These are phyloP conservation scores for Blastocystis sp. DNA, from an alignment of 352 stramenopile species.

Conservation along the genomic window DNA sequence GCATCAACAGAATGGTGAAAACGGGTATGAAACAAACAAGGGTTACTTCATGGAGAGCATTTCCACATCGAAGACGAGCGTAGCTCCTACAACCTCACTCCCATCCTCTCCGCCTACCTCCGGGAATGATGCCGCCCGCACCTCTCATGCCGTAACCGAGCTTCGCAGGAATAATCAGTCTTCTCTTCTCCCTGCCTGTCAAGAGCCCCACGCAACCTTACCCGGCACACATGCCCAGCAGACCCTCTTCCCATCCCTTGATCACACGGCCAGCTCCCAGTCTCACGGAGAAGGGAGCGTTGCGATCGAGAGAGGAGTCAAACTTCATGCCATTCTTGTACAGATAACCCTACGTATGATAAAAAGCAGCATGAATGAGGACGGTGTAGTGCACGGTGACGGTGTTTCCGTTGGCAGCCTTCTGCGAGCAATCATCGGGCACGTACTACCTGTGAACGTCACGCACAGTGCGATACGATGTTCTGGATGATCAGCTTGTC, in stretches of 20 bases:
- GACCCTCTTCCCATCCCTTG: slow-evolving; percentile 71
- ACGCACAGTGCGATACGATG: not conserved
- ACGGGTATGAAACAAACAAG: not conserved
- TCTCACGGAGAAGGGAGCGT: slow-evolving; percentile 74
- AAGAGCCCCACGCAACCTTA: not conserved
- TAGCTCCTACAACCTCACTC: slow-evolving; percentile 71
- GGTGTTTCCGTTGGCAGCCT: slow-evolving; percentile 52
- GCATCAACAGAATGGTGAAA: not conserved
- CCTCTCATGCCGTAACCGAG: slow-evolving; percentile 73
- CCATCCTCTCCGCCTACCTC: slow-evolving; percentile 4
- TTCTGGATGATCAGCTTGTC: slow-evolving; percentile 61
- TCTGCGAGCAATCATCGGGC: slow-evolving; percentile 52
- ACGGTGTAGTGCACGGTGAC: slow-evolving; percentile 58
- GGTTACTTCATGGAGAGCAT: slow-evolving; percentile 72
- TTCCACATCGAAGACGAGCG: slow-evolving; percentile 74
- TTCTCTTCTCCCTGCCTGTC: slow-evolving; percentile 71
- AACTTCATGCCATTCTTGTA: slow-evolving; percentile 74
- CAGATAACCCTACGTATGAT: slow-evolving; percentile 61
- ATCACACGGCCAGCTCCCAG: slow-evolving; percentile 73
- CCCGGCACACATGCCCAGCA: slow-evolving; percentile 71
- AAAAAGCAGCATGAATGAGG: not conserved
- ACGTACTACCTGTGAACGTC: not conserved
- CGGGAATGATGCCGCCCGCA: slow-evolving; percentile 71
- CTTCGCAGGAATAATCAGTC: slow-evolving; percentile 72
- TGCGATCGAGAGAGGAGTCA: slow-evolving; percentile 73